Conservation (phyloP, 805 yeast species). For the Kluyveromyces lactis region DNA sequence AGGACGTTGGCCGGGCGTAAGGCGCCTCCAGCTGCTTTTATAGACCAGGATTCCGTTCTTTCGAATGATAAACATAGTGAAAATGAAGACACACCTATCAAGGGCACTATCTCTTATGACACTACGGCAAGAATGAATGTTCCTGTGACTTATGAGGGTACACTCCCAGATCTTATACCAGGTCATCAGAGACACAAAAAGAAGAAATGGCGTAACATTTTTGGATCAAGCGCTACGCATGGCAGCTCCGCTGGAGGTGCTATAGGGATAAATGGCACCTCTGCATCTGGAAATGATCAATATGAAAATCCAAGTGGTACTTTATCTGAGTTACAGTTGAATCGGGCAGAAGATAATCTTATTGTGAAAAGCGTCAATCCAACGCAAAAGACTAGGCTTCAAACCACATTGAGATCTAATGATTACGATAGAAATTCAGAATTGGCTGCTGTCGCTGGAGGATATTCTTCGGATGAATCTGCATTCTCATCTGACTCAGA, state of each 20-base stretch:
- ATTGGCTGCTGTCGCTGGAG: neutral
- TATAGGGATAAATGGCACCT: constrained; percentile 7
- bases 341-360: neutral
- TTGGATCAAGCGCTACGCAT: neutral
- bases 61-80: too few species aligned
- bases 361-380: neutral
- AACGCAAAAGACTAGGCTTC: constrained; percentile 11
- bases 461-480: neutral
- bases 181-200: constrained; percentile 15
- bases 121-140: constrained; percentile 3
- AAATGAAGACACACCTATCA: too few species aligned
- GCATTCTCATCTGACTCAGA: constrained; percentile 1
- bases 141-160: constrained; percentile 18
- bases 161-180: constrained; percentile 22
- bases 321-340: neutral
- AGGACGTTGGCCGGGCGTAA: constrained; percentile 11
- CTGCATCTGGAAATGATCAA: neutral
- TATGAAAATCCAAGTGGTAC: neutral
- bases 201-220: constrained; percentile 4
- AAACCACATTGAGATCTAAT: constrained; percentile 23
- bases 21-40: constrained; percentile 13
- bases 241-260: neutral
- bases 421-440: constrained; percentile 6
- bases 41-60: neutral
- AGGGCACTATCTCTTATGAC: constrained; percentile 7